Conservation (phyloP, 116 monocot genomes). For the Iris pallida region DNA sequence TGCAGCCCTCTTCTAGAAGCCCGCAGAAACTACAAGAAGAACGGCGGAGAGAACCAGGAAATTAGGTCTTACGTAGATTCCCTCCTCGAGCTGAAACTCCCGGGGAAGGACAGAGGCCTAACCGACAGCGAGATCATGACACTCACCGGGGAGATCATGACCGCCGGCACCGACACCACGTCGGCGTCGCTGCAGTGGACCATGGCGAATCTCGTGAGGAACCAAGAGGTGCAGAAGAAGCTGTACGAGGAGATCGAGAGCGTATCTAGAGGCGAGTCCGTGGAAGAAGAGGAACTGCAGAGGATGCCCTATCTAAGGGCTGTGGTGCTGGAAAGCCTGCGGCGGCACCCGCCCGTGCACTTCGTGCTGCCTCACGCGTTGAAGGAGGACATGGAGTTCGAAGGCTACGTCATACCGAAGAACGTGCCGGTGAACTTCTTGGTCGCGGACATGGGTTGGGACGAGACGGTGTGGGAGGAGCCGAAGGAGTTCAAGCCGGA, state of each 20-base stretch:
- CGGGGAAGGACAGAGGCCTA: background rate
- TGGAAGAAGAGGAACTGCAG: no score
- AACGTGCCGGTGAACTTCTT: background rate
- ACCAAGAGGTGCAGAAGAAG: constrained; percentile 2
- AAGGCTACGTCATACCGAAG: background rate
- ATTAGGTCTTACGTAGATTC: constrained; percentile 2
- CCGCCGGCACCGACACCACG: constrained; percentile 9
- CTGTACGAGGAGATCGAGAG: constrained; percentile 1
- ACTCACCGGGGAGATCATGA: constrained; percentile 2
- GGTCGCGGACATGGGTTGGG: background rate
- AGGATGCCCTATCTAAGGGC: no score
- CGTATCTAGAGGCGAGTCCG: background rate
- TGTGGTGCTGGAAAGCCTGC: background rate
- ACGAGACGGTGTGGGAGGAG: constrained; percentile 1
- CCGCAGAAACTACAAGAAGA: constrained; percentile 10
- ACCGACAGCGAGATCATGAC: background rate
- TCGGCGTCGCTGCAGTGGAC: constrained; percentile 6
- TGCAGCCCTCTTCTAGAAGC: constrained; percentile 6
- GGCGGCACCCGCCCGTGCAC: constrained; percentile 2
- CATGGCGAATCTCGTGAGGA: constrained; percentile 8
- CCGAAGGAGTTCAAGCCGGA: constrained; percentile 6
- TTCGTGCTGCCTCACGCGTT: background rate
- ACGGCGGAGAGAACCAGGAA: background rate
- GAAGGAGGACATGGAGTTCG: background rate
- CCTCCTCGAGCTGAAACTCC: constrained; percentile 7